Conservation (phyloP, 495 filamentous ascomycete species). For the Daldinia childiae region DNA sequence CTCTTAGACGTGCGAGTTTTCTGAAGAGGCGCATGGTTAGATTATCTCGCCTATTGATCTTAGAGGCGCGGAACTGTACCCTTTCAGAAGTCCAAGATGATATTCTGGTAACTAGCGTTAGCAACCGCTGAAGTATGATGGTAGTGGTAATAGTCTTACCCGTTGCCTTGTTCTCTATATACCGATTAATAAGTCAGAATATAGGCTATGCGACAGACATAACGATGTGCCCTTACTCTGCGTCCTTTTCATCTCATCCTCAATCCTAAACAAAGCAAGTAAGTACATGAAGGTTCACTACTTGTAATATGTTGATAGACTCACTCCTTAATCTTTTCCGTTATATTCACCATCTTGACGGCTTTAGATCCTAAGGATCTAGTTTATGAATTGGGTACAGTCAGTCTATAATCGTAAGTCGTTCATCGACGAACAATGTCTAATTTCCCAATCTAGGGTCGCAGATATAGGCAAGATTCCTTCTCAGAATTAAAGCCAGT, state of each 20-base stretch:
- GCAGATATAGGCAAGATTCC: not conserved
- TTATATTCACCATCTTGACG: constrained; percentile 97
- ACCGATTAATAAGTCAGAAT: constrained; percentile 40
- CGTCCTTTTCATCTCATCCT: constrained; percentile 99
- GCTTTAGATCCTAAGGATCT: constrained; percentile 37
- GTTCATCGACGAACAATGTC: not conserved
- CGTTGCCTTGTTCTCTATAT: constrained; percentile 96
- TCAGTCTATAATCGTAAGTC: not conserved
- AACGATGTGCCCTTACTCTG: constrained; percentile 73
- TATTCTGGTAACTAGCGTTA: constrained; percentile 71
- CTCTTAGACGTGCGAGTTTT: constrained; percentile 94
- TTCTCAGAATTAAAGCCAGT: not conserved
- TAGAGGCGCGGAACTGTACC: constrained; percentile 61
- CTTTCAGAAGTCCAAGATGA: constrained; percentile 97
- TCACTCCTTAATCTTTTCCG: constrained; percentile 99
- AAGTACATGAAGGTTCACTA: constrained; percentile 21
- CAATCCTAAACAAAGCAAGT: constrained; percentile 73
- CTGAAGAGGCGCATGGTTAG: constrained; percentile 55
- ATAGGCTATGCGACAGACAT: constrained; percentile 11
- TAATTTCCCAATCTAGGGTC: not conserved
- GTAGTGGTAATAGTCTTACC: constrained; percentile 62
- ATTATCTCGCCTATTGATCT: not conserved
- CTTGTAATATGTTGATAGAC: constrained; percentile 33
- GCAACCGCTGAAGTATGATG: not conserved
- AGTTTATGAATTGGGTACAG: constrained; percentile 3